Base-by-base conservation (phyloP, 495 filamentous ascomycete species). In the Thermochaetoides thermophila region DNA sequence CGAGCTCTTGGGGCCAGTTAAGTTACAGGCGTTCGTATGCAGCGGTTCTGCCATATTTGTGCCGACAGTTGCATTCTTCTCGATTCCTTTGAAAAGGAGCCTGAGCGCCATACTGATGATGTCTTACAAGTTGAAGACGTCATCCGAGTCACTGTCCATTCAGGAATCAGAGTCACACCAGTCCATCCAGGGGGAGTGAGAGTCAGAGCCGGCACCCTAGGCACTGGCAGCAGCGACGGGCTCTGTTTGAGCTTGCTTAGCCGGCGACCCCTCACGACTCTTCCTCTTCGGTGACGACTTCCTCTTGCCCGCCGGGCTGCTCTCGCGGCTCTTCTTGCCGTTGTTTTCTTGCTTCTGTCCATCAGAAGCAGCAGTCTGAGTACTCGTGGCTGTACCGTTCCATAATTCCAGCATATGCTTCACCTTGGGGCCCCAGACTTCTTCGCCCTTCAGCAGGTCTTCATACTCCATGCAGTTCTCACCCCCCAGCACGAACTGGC, bases 401-500 rank as follows among this genome's bases (percentile, higher is more conserved):
- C 48, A 52, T 17, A 52, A 14, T 1, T 45, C 37, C 30, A 94
- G 53, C 57, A 80, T 68, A 8, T 53, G 52, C 45, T 71, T 51
- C 2, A 95, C 64, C 48, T 84, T 73, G 7, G 82, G 77, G 1
- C 64, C 83, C 86, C 86, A 95, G 7, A 83, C 70, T 1, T 77
- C 70, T 49, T 92, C 84, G 1, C 80, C 81, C 33, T 76, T 67
- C 31, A 66, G 68, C 4, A 99, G 55, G 44, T 93, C 85, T 22
- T 70, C 59, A 52, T 83, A 96, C 48, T 92, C 81, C 4, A 96
- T 45, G 25, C 87, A 76, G 45, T 86, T 87, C 4, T 43, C 37
- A 33, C 59, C 55, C 0, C 57, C 70, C 2, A 95, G 55, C 29
- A 66, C 65, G 44, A 83, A 96, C 20, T 80, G 66, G 10, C 71